These are phyloP conservation scores for Fagus sylvatica DNA, from an alignment of 306 rosid genomes.

Conservation along the genomic window DNA sequence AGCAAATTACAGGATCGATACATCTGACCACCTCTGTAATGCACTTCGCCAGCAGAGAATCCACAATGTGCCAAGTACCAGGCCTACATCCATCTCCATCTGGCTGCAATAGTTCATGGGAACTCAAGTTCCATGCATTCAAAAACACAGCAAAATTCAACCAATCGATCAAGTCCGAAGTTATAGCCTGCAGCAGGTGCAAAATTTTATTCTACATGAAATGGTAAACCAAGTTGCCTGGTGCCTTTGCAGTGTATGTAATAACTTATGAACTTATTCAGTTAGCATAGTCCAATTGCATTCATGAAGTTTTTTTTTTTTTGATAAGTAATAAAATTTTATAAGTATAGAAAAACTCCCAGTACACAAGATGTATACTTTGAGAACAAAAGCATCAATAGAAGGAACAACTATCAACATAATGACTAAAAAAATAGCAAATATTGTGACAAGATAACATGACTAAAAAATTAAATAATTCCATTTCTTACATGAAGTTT, in stretches of 20 bases:
- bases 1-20: slow-evolving; percentile 43
- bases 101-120: slow-evolving; percentile 52
- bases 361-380: too few species aligned
- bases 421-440: not conserved
- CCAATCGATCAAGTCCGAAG: slow-evolving; percentile 81
- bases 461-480: not conserved
- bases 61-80: slow-evolving; percentile 57
- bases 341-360: too few species aligned
- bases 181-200: slow-evolving; percentile 59
- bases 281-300: not conserved
- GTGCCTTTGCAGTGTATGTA: not conserved
- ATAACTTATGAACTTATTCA: not conserved
- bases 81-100: slow-evolving; percentile 42
- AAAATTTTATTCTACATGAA: not conserved
- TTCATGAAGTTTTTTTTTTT: too few species aligned
- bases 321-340: too few species aligned
- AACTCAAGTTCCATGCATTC: slow-evolving; percentile 78
- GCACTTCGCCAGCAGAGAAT: slow-evolving; percentile 70
- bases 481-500: not conserved
- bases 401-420: too few species aligned
- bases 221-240: not conserved
- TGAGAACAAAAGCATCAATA: too few species aligned
- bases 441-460: not conserved
- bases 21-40: slow-evolving; percentile 49
- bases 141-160: slow-evolving; percentile 79